Percentiles rank a stretch among this genome's conserved stretches.
Evolutionary conservation across 2,329 filamentous ascomycete genomes (phyloP).

Genomic region (Aspergillus viridinutans): DNA sequence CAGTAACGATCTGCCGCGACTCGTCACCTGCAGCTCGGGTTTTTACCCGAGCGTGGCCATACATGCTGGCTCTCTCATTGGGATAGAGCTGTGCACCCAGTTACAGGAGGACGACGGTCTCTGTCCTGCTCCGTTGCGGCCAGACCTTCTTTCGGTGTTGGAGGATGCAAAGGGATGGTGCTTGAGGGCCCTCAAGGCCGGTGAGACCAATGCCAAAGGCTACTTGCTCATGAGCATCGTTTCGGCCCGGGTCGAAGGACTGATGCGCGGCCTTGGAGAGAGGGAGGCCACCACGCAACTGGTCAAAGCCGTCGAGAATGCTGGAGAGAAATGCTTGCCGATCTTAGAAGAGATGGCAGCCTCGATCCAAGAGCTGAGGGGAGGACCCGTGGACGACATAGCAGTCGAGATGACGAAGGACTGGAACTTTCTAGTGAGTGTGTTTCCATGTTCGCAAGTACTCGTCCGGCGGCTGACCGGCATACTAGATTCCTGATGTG

Average conservation of each 20-base stretch:
- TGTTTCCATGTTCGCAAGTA: neutral
- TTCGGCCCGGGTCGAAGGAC: conserved; percentile 41
- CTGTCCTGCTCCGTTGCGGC: conserved; percentile 21
- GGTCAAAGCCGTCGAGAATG: conserved; percentile 37
- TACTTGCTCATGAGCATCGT: conserved; percentile 43
- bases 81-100: conserved; percentile 23
- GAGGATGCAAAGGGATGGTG: conserved; percentile 41
- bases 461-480: conserved; percentile 1
- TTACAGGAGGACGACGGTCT: conserved; percentile 25
- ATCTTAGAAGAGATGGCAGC: conserved; percentile 22
- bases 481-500: conserved; percentile 28
- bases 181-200: conserved; percentile 40
- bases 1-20: conserved; percentile 33
- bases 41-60: conserved; percentile 15
- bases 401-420: conserved; percentile 30
- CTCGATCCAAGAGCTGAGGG: conserved; percentile 4
- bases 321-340: conserved; percentile 18
- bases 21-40: conserved; percentile 37
- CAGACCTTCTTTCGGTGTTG: conserved; percentile 29
- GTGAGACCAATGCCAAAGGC: conserved; percentile 55
- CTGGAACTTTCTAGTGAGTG: conserved; percentile 44
- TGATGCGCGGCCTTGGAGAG: conserved; percentile 34
- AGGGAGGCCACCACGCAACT: conserved; percentile 34
- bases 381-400: conserved; percentile 17
- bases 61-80: conserved; percentile 20